Base-by-base conservation (phyloP, 2,329 filamentous ascomycete species). In the Pestalotiopsis fici region DNA sequence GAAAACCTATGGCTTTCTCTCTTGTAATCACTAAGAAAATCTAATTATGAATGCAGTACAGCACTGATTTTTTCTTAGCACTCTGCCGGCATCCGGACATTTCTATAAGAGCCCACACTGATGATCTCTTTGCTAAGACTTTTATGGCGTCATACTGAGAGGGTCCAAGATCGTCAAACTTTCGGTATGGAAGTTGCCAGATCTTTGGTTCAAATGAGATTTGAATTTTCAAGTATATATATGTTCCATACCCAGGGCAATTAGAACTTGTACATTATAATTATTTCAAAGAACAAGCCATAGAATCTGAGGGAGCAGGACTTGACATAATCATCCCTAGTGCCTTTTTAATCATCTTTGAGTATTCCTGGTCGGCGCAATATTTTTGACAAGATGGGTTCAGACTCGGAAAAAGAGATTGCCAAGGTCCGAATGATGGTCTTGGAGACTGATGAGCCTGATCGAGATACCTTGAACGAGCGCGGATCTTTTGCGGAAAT, bases 401-500 rank as follows among this genome's bases (percentile, higher is more conserved):
- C 65, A 21, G 57, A 6, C 2, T 18, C 60, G 18, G 37, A 57
- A 23, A 23, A 47, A 13, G 66, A 65, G 25, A 31, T 65, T 21
- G 56, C 61, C 65, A 70, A 67, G 50, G 47, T 71, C 31, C 78
- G 76, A 12, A 76, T 84, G 70, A 78, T 89, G 65, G 86, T 90
- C 67, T 81, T 90, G 7, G 87, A 90, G 74, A 89, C 87, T 0
- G 87, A 90, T 71, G 79, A 83, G 65, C 82, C 86, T 28, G 83
- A 88, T 69, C 83, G 84, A 13, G 80, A 87, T 7, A 87, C 85
- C 1, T 74, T 83, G 59, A 72, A 78, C 21, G 79, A 83, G 59
- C 80, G 77, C n/a, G 87, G 87, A 15, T 81, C 81, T 5, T 89
- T 88, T 71, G 86, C 85, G 9, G 77, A 87, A 54, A 84, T 89